Percentiles rank a stretch among this genome's conserved stretches.
These are phyloP conservation scores for Umbelopsis sp. DNA, from an alignment of 371 early-diverging fungal genomes.

Conservation along the genomic window DNA sequence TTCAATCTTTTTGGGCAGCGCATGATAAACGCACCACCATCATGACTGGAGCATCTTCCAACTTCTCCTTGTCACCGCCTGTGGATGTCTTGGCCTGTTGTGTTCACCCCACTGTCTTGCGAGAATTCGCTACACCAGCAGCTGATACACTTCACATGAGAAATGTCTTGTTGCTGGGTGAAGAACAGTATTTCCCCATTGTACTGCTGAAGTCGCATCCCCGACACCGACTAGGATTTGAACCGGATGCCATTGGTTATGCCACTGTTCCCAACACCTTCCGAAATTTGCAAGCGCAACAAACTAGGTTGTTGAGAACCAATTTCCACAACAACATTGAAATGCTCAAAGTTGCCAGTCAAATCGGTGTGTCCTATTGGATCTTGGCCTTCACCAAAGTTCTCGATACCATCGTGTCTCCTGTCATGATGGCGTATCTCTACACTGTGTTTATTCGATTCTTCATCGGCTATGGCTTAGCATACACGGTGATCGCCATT, in stretches of 20 bases:
- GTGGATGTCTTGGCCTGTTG: slow-evolving; percentile 40
- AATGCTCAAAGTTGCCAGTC: slow-evolving; percentile 39
- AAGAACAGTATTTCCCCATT: slow-evolving; percentile 44
- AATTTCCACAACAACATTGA: slow-evolving; percentile 47
- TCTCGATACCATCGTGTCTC: slow-evolving; percentile 42
- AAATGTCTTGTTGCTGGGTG: slow-evolving; percentile 48
- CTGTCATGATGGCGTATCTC: slow-evolving; percentile 43
- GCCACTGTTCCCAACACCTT: slow-evolving; percentile 43
- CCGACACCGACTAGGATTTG: slow-evolving; percentile 46
- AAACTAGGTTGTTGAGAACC: slow-evolving; percentile 39
- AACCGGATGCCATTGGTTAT: slow-evolving; percentile 52
- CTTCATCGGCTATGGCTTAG: slow-evolving; percentile 28
- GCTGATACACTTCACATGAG: slow-evolving; percentile 50
- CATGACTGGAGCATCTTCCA: slow-evolving; percentile 30
- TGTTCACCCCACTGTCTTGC: slow-evolving; percentile 51
- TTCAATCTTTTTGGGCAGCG: background rate
- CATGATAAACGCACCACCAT: slow-evolving; percentile 2
- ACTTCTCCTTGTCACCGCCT: slow-evolving; percentile 34
- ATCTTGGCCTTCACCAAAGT: slow-evolving; percentile 42
- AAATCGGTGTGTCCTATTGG: slow-evolving; percentile 45
- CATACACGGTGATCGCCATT: slow-evolving; percentile 40
- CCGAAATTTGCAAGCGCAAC: slow-evolving; percentile 40
- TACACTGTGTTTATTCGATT: slow-evolving; percentile 42
- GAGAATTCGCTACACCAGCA: slow-evolving; percentile 39
- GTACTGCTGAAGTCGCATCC: slow-evolving; percentile 48